Evolutionary conservation across 2,329 filamentous ascomycete species (phyloP), one percentile per base, ranked within the genome.

Genomic region (Cadophora sp.): DNA sequence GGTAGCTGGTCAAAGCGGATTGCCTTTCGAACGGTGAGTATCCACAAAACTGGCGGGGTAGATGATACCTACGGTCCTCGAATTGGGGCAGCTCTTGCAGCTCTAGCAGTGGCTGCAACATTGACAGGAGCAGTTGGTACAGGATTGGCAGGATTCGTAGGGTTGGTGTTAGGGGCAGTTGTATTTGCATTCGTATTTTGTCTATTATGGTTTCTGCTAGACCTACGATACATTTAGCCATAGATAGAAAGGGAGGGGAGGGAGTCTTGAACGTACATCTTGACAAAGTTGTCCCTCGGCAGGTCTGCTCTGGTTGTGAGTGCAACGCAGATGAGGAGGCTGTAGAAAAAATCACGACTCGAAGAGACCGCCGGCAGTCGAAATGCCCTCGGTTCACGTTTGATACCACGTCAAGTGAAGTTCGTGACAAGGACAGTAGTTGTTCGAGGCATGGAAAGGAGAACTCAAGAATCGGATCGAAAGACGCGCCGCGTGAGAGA

Each of bases 1-100:
- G 80, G 74, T 91, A 91, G 75, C 91, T 88, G 7, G 89, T 91
- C 75, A 91, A 80, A 14, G 89, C 89, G 68, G 88, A 91, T 72
- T 89, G 89, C 34, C 84, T 85, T 66, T 11, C 14, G 31, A 22
- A 34, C 31, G 64, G 27, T 71, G 19, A 68, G 66, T 46, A 37
- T 3, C 14, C 14, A 19, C 11, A 14, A 61, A 14, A 22, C 50
- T 51, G 14, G 12, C 61, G 51, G 24, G 29, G 37, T 43, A 14
- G 19, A 11, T 19, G 16, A 66, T n/a, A 71, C 76, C 68, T 69
- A 76, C 76, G 75, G 75, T 69, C 76, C 76, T 66, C 76, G 71
- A 58, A 77, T 76, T 51, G 75, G 70, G 31, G 58, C 69, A 50
- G 69, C 64, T 55, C 70, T 50, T 3, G 51, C 50, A 55, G 50